These are phyloP conservation scores for Chaetomium sp. DNA, from an alignment of 2,329 filamentous ascomycete species.

Conservation along the genomic window DNA sequence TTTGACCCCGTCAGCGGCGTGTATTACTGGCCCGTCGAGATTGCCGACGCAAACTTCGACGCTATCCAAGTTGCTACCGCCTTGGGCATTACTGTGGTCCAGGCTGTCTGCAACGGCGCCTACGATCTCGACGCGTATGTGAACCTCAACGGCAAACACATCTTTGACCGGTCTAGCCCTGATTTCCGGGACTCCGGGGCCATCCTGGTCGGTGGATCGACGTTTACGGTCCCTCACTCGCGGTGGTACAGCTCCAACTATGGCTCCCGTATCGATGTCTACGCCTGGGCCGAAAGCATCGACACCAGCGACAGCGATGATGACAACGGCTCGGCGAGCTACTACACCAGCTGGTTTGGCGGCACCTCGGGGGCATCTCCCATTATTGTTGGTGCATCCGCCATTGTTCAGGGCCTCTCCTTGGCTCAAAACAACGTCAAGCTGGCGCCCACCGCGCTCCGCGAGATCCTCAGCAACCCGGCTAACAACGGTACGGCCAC, in stretches of 20 bases:
- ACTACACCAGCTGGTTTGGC: constrained; percentile 1
- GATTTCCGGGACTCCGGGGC: constrained; percentile 13
- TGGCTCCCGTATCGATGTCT: constrained; percentile 9
- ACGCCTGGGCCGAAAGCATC: constrained; percentile 12
- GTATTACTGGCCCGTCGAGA: constrained; percentile 3
- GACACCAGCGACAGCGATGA: neutral
- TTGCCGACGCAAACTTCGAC: constrained; percentile 12
- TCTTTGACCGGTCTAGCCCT: neutral
- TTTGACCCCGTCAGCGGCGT: neutral
- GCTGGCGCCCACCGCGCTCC: constrained; percentile 4
- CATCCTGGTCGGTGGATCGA: constrained; percentile 8
- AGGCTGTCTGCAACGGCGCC: constrained; percentile 9
- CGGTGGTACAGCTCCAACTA: constrained; percentile 7
- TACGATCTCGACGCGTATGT: neutral
- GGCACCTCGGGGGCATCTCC: constrained; percentile 12
- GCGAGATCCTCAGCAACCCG: constrained; percentile 2
- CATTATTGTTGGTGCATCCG: constrained; percentile 9
- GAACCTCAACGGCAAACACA: neutral
- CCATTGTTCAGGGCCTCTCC: constrained; percentile 13
- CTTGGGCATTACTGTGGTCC: constrained; percentile 13
- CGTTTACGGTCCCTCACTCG: neutral
- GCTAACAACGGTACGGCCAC: constrained; percentile 2
- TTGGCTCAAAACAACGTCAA: constrained; percentile 1
- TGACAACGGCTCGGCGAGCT: neutral
- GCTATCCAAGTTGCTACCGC: constrained; percentile 10